phyloP scores from a whole-genome alignment of 164 flowering plant genomes.

The Umbilicus rupestris region DNA sequence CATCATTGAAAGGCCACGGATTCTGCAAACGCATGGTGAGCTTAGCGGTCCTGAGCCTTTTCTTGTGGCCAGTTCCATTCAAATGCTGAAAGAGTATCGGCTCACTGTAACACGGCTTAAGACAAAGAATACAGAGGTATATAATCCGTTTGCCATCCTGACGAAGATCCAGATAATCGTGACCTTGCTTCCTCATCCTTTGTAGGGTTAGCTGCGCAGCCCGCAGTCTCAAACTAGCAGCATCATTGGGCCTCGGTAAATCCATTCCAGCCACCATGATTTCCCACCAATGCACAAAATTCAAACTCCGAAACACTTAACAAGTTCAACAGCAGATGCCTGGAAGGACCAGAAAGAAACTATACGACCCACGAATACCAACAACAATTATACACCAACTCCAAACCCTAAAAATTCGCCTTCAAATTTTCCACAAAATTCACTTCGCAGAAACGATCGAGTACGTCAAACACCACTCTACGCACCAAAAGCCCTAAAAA shows the following conservation, averaged over 20 bases:
- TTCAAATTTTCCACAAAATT: background rate
- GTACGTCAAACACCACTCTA: background rate
- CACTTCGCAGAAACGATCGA: background rate
- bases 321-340: background rate
- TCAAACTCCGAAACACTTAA: slow-evolving; percentile 7
- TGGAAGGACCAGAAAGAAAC: too few relatives aligned
- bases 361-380: too few relatives aligned
- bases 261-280: slow-evolving; percentile 43
- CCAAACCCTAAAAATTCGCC: slow-evolving; percentile 13
- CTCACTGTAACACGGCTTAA: slow-evolving; percentile 69
- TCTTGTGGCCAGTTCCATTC: slow-evolving; percentile 53
- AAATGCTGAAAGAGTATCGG: slow-evolving; percentile 53
- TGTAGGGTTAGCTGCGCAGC: slow-evolving; percentile 43
- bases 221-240: slow-evolving; percentile 45
- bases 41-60: slow-evolving; percentile 50
- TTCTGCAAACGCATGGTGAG: slow-evolving; percentile 52
- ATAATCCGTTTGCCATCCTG: slow-evolving; percentile 60
- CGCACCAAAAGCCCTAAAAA: background rate
- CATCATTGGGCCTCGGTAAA: slow-evolving; percentile 24
- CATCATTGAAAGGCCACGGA: slow-evolving; percentile 97
- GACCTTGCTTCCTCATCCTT: slow-evolving; percentile 58
- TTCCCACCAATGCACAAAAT: slow-evolving; percentile 16
- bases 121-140: slow-evolving; percentile 80
- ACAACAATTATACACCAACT: slow-evolving; percentile 7
- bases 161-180: slow-evolving; percentile 67